Evolutionary conservation across 2,329 filamentous ascomycete species (phyloP).

Genomic region (Colletotrichum orbiculare): DNA sequence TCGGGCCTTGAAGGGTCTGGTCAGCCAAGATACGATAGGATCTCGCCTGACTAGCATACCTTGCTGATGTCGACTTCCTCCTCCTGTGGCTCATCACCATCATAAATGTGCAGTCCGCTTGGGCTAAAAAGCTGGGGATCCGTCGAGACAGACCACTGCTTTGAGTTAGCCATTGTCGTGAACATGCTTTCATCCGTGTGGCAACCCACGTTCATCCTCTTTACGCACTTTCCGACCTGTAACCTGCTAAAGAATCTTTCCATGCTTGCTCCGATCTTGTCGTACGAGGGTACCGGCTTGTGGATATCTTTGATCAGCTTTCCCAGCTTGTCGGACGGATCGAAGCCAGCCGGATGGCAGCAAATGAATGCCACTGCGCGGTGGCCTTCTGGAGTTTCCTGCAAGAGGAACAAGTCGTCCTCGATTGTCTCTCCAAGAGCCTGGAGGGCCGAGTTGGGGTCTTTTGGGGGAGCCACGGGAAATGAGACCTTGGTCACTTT

Average conservation of each 20-base stretch:
- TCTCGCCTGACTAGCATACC: slow-evolving; percentile 38
- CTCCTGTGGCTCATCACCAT: slow-evolving; percentile 46
- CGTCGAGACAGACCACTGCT: slow-evolving; percentile 61
- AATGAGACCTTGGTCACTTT: slow-evolving; percentile 47
- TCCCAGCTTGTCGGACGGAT: slow-evolving; percentile 62
- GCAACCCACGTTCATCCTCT: slow-evolving; percentile 59
- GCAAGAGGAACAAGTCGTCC: slow-evolving; percentile 65
- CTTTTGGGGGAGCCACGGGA: slow-evolving; percentile 43
- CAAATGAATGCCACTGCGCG: slow-evolving; percentile 60
- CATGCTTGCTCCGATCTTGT: slow-evolving; percentile 66
- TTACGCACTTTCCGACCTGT: slow-evolving; percentile 59
- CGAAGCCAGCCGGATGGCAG: slow-evolving; percentile 64
- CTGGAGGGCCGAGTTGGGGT: slow-evolving; percentile 49
- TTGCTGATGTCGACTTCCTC: slow-evolving; percentile 52
- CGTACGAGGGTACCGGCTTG: slow-evolving; percentile 62
- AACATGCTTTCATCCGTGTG: neutral
- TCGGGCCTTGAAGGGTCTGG: slow-evolving; percentile 45
- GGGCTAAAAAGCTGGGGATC: slow-evolving; percentile 54
- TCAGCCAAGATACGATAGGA: neutral
- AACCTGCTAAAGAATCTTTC: slow-evolving; percentile 63
- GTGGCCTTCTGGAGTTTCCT: slow-evolving; percentile 54
- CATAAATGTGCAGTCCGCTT: slow-evolving; percentile 50
- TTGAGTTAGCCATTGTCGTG: slow-evolving; percentile 2
- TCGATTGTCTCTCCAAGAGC: slow-evolving; percentile 63
- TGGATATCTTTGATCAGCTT: slow-evolving; percentile 61